These are phyloP conservation scores for Cercospora citrullina DNA, from an alignment of 2,329 filamentous ascomycete species.

Conservation along the genomic window DNA sequence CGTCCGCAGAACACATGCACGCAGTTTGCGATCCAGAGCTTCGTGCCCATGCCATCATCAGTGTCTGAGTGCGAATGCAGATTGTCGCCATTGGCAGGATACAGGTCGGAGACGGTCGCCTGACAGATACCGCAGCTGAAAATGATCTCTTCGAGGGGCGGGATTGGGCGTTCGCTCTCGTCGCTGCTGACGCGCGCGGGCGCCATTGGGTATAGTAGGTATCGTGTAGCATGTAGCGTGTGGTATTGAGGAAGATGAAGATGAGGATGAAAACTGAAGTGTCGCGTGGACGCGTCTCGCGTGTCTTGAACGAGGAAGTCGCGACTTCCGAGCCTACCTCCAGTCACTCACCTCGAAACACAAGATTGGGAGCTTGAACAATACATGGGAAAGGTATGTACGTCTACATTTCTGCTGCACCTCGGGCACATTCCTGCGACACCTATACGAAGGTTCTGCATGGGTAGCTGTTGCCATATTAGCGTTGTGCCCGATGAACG, in stretches of 20 bases:
- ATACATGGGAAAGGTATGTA: slow-evolving; percentile 16
- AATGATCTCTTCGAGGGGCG: slow-evolving; percentile 43
- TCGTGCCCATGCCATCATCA: slow-evolving; percentile 44
- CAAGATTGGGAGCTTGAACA: not conserved
- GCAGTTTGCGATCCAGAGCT: slow-evolving; percentile 51
- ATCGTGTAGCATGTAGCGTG: slow-evolving; percentile 2
- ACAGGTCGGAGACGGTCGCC: slow-evolving; percentile 48
- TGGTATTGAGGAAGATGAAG: slow-evolving; percentile 1
- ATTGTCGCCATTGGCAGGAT: slow-evolving; percentile 42
- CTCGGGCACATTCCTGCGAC: not conserved
- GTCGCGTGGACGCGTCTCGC: slow-evolving; percentile 3
- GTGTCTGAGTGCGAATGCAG: slow-evolving; percentile 38
- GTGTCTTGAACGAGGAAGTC: not conserved
- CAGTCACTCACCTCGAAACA: not conserved
- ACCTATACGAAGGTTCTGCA: slow-evolving; percentile 47
- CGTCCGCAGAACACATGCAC: slow-evolving; percentile 52
- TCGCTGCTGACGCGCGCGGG: slow-evolving; percentile 8
- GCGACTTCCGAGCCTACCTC: not conserved
- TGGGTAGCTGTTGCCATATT: slow-evolving; percentile 42
- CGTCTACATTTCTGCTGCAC: slow-evolving; percentile 7
- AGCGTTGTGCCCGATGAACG: slow-evolving; percentile 18
- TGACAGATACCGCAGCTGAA: slow-evolving; percentile 53
- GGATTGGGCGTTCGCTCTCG: slow-evolving; percentile 6
- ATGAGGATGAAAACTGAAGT: not conserved
- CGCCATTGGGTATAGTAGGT: slow-evolving; percentile 18